Evolutionary conservation across 139 green algal species (phyloP), one percentile per base, ranked within the genome.

Genomic region (Coccomyxa sp.): DNA sequence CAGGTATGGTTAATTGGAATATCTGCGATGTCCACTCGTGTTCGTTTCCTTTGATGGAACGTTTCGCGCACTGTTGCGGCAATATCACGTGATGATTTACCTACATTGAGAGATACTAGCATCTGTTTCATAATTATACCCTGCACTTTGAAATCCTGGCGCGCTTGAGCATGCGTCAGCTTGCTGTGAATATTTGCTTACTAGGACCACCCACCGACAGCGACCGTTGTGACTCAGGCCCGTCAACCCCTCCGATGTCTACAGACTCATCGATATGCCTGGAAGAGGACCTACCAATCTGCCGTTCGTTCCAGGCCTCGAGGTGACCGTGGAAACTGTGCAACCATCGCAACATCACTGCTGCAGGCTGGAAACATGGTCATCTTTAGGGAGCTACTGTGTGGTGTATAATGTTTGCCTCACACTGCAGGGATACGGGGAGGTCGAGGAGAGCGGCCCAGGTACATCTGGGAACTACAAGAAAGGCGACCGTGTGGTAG

Each of bases 401-500:
- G 27, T 79, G 28, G 18, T 58, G 4, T 71, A 13, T 25, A 74
- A 32, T 58, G 14, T 38, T 15, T 84, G 7, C n/a, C 51, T 51
- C 58, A 82, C 25, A 85, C 38, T 51, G 38, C 7, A 51, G 38
- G 38, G 38, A 51, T 51, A 51, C 59, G 59, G 89, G 59, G 90
- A 85, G 76, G 32, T 80, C 3, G 85, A 91, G 10, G 88, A 75
- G 18, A 57, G 63, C 4, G 80, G 84, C 58, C 86, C 87, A 25
- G 81, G 82, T 0, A 77, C 79, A 59, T 57, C 76, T n/a, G 83
- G 31, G 30, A 84, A 82, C 14, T 88, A 89, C 15, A 66, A 81
- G 12, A 31, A 67, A 13, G 90, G 90, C 0, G 83, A 92, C 79
- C 81, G 90, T 0, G 88, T 92, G 14, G 85, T 91, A 31, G 83